Base-by-base conservation (phyloP, 257 asterid species). In the Gentiana macrophylla region DNA sequence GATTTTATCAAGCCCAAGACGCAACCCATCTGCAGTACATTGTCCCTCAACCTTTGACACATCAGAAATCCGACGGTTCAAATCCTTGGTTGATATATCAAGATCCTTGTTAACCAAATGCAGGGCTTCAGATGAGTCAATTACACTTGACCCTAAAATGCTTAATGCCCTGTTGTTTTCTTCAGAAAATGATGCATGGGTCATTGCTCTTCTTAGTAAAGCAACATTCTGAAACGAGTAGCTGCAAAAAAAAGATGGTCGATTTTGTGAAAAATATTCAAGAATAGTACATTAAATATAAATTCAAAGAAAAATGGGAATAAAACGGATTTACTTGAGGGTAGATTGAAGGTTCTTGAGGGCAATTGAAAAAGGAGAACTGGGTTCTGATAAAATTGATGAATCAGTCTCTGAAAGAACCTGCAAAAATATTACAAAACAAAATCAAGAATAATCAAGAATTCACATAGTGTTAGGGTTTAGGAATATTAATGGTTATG, bases 91-190 rank as follows among this genome's bases (percentile, higher is more conserved):
- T 1, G 83, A 68, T 12, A 67, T 65, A 60, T 83, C 95, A 12
- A 70, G 73, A 47, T 86, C 69, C 41, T 64, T 70, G 12, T 11
- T 70, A 0, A 83, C 66, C 55, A 70, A 60, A 50, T 69, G 72
- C 37, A 81, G 71, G 1, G 86, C 62, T 6, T 64, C 66, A 4
- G 74, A 66, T 60, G 84, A 64, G 60, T 72, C 84, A 9, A 83
- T 70, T 37, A 81, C 65, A 49, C 74, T 73, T 55, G 57, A 80
- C 0, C 94, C 95, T 70, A 84, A 67, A 8, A 86, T 46, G 68
- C 91, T 79, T 37, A 77, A 60, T 11, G 83, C 91, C 71, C 79
- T 86, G 83, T 81, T 77, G 84, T 86, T 86, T 84, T 84, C 95
- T 74, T 58, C 80, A 8, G 95, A 84, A 72, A 70, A 84, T 34